Conservation (phyloP, 305 asterid genomes). For the Lippia alba region DNA sequence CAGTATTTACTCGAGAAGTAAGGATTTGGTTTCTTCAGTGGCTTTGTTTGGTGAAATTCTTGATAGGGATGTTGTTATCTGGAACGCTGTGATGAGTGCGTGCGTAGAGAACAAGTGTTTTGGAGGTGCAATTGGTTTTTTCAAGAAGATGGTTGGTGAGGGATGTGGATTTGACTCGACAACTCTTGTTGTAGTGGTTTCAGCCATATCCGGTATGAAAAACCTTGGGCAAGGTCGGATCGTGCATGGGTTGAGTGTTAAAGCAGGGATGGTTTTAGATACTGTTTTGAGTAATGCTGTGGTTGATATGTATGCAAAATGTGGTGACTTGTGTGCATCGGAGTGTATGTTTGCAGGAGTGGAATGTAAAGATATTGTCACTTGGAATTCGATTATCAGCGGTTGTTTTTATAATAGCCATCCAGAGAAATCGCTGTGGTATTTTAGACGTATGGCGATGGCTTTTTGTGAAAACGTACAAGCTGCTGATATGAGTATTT, state of each 20-base stretch:
- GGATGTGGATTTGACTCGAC: conserved; percentile 52
- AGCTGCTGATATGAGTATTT: conserved; percentile 56
- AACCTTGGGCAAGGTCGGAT: conserved; percentile 38
- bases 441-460: conserved; percentile 57
- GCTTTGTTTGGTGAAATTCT: conserved; percentile 52
- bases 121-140: conserved; percentile 40
- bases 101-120: conserved; percentile 44
- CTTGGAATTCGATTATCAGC: conserved; percentile 69
- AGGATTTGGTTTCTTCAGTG: conserved; percentile 45
- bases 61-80: conserved; percentile 57
- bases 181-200: conserved; percentile 50
- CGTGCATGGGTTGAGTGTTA: conserved; percentile 59
- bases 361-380: conserved; percentile 49
- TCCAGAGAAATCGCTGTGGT: conserved; percentile 52
- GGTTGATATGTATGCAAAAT: conserved; percentile 63
- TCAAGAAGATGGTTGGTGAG: conserved; percentile 49
- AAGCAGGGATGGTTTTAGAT: conserved; percentile 56
- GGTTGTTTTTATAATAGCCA: conserved; percentile 53
- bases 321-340: conserved; percentile 57
- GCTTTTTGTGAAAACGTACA: conserved; percentile 35
- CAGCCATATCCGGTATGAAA: conserved; percentile 50
- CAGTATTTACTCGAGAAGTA: conserved; percentile 56
- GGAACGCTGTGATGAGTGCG: conserved; percentile 77
- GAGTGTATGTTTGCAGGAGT: conserved; percentile 48
- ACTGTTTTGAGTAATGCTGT: conserved; percentile 53